Percentiles rank a stretch among this genome's conserved stretches.
phyloP scores from a whole-genome alignment of 371 early-diverging fungal genomes.

The Circinella minor region DNA sequence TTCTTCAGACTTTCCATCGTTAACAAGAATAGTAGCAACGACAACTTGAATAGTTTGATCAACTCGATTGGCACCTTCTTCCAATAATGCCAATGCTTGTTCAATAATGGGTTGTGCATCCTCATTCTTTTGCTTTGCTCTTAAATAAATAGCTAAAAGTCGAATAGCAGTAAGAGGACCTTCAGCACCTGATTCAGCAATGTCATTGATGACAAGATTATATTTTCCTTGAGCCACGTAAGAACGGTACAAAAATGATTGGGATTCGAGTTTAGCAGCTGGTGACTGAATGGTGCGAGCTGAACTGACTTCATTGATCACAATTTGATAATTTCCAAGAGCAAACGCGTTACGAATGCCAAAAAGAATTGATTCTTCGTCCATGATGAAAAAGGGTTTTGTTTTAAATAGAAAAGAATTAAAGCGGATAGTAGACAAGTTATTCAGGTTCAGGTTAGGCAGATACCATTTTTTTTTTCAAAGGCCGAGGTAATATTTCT shows the following conservation, averaged over 20 bases:
- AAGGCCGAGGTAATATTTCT: too few relatives aligned
- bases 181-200: conserved; percentile 35
- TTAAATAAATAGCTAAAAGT: conserved; percentile 58
- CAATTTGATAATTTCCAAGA: conserved; percentile 69
- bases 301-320: conserved; percentile 72
- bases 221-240: conserved; percentile 71
- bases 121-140: conserved; percentile 41
- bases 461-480: too few relatives aligned
- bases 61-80: conserved; percentile 48
- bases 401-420: neutral
- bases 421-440: too few relatives aligned
- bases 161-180: conserved; percentile 57
- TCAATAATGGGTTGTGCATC: conserved; percentile 23
- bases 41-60: conserved; percentile 53
- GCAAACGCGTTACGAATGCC: conserved; percentile 72
- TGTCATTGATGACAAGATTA: conserved; percentile 64
- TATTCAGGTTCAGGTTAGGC: too few relatives aligned
- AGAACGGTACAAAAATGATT: conserved; percentile 65
- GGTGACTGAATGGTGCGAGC: conserved; percentile 44
- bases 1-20: conserved; percentile 50
- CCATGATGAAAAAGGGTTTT: conserved; percentile 28
- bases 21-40: conserved; percentile 47
- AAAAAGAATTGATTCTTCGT: conserved; percentile 67
- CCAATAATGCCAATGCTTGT: conserved; percentile 48
- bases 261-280: conserved; percentile 56